Base-by-base conservation (phyloP, 495 filamentous ascomycete species). In the Amphirosellinia nigrospora region DNA sequence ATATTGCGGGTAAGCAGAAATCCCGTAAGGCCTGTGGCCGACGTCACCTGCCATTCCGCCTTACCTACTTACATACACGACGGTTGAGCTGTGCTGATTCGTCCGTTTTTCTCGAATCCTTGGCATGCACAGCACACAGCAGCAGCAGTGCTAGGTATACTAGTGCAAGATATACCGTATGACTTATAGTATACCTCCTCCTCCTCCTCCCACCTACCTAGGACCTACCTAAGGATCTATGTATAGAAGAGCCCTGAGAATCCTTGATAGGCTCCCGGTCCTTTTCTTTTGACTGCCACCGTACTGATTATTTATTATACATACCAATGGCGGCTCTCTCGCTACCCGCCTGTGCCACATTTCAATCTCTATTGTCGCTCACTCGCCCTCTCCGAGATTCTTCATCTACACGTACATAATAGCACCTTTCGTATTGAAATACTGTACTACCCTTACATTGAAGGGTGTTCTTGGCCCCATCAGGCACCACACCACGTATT, bases 281-380 rank as follows among this genome's bases (percentile, higher is more conserved):
- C 36, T 41, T 39, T 61, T 41, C n/a, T 30, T 19, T 30, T 4
- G 13, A 30, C 26, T 30, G 11, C 15, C 15, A 13, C 43, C 19
- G n/a, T 32, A 46, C 36, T 38, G n/a, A 26, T 23, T 32, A 23
- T 36, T 46, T n/a, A 28, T 32, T 50, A 64, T 50, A 64, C 28
- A 38, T 64, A 46, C 43, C 28, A 3, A 52, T 65, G 63, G 32
- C 63, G 21, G 45, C 32, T 34, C 46, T 21, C 21, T 53, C 46
- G 63, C 46, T 65, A 34, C 34, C 63, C 63, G 63, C 63, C 21
- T 10, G 63, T 65, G 46, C 63, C 63, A 46, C 63, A 26, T 3
- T 65, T 65, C 63, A n/a, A 19, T 39, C n/a, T 16, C 45, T 10
- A 11, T 28, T 30, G 63, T 52, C 63, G 45, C n/a, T 65, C 46